Percentiles rank a stretch among this genome's conserved stretches.
These are phyloP conservation scores for Symbiodinium pilosum DNA, from an alignment of 73 alveolate genomes.

Conservation along the genomic window DNA sequence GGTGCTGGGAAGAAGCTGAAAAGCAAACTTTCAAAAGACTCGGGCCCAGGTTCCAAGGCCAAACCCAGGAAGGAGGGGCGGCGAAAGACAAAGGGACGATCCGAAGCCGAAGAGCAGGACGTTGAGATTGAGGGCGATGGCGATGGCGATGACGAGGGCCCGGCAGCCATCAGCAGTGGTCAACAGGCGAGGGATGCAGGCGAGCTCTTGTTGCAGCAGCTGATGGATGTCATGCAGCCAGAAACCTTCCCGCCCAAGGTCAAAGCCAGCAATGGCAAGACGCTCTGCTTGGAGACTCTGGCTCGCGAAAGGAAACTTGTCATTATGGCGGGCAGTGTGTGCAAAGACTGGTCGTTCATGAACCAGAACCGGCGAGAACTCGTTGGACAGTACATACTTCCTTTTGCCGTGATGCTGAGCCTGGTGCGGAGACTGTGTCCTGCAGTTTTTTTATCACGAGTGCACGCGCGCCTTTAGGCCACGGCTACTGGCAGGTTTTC, in stretches of 20 bases:
- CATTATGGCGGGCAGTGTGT: background rate
- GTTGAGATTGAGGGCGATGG: background rate
- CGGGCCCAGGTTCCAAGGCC: background rate
- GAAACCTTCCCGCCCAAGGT: background rate
- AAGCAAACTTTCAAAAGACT: background rate
- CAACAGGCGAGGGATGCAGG: background rate
- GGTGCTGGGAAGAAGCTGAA: background rate
- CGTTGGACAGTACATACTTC: background rate
- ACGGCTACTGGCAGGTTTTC: background rate
- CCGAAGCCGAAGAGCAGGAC: background rate
- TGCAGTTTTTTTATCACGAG: background rate
- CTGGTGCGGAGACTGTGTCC: background rate
- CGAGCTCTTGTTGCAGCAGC: background rate
- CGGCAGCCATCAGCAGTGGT: too few species aligned
- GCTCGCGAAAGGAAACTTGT: background rate
- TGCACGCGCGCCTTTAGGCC: constrained; percentile 14
- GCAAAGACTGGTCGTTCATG: constrained; percentile 28
- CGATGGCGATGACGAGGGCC: too few species aligned
- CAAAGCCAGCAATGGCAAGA: background rate
- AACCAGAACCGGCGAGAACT: background rate
- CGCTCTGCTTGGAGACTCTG: background rate
- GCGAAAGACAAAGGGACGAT: background rate
- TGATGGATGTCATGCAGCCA: background rate
- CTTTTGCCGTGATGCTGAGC: background rate
- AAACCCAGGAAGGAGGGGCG: background rate